Conservation (phyloP, 2,329 filamentous ascomycete species). For the Cladobotryum mycophilum region DNA sequence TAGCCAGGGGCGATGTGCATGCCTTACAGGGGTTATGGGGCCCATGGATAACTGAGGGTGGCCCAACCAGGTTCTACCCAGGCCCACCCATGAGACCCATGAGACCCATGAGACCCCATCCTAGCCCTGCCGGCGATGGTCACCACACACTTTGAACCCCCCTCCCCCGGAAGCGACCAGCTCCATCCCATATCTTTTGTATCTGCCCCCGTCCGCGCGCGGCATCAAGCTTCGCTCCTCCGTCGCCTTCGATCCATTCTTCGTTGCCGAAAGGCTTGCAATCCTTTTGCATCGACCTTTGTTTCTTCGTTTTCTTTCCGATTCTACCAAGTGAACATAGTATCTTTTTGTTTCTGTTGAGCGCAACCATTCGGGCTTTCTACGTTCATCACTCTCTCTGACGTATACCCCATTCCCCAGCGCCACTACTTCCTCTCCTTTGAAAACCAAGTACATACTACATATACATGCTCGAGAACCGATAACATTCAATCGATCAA, state of each 20-base stretch:
- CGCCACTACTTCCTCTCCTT: conserved; percentile 8
- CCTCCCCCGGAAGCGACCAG: too few species aligned
- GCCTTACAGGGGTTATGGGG: too few species aligned
- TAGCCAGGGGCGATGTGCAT: conserved; percentile 8
- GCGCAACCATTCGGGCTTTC: neutral
- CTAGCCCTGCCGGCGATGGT: too few species aligned
- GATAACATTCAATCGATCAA: neutral
- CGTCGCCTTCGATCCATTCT: conserved; percentile 4
- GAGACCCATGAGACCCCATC: too few species aligned
- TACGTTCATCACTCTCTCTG: neutral
- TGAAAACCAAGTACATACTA: too few species aligned
- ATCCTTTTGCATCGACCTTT: conserved; percentile 2
- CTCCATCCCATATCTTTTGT: conserved; percentile 2
- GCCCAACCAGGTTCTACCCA: too few species aligned
- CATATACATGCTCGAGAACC: neutral
- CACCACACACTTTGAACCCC: too few species aligned
- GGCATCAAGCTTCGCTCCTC: neutral
- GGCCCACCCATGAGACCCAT: too few species aligned
- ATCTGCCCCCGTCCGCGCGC: neutral
- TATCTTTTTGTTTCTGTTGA: conserved; percentile 1
- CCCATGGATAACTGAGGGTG: too few species aligned
- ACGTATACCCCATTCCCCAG: neutral
- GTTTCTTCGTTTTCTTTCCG: neutral
- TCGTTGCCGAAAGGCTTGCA: conserved; percentile 7
- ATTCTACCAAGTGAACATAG: neutral